Evolutionary conservation across 140 eudicot genomes (phyloP), one percentile per base, ranked within the genome.

Genomic region (Cichorium intybus): DNA sequence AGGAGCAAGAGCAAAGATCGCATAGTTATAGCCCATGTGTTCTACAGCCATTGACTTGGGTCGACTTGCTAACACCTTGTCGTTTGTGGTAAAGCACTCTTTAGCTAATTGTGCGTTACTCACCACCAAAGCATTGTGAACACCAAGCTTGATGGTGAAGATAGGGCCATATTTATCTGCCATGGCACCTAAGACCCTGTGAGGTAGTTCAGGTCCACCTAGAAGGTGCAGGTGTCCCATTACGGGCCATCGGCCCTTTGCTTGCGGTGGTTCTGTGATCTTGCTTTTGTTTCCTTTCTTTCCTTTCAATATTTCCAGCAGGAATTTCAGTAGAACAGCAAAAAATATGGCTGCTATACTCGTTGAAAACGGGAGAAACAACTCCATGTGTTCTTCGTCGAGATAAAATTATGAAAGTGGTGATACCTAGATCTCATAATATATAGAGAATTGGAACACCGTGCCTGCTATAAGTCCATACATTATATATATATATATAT

Each of bases 181-280:
- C 72, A 78, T 67, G 51, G 29, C 51, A 27, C 72, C 68, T 28
- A 78, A 68, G n/a, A 64, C 52, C 2, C 10, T 47, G 9, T 78
- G 83, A 57, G 79, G 64, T 29, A 33, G 57, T 1, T 6, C 14
- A 34, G 76, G 14, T 33, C 83, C 79, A 2, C 72, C 71, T 17
- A 78, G 52, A 69, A 78, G 73, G 66, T 54, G 83, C 10, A 78
- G 21, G 64, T 78, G 83, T 47, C 83, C 83, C 2, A 78, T 68
- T 12, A 78, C 35, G 41, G 83, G 83, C 79, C 75, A 73, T 46
- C 76, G 58, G 2, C 83, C 79, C 17, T 29, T 64, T 24, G 80
- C 73, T 28, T 56, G 11, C 17, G 84, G 77, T 49, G 81, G 58
- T 11, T 31, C 45, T 14, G 10, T 34, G 46, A 35, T 49, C 62